Evolutionary conservation across 768 basidiomycete species (phyloP).

Genomic region (Guyanaporus albipodus): DNA sequence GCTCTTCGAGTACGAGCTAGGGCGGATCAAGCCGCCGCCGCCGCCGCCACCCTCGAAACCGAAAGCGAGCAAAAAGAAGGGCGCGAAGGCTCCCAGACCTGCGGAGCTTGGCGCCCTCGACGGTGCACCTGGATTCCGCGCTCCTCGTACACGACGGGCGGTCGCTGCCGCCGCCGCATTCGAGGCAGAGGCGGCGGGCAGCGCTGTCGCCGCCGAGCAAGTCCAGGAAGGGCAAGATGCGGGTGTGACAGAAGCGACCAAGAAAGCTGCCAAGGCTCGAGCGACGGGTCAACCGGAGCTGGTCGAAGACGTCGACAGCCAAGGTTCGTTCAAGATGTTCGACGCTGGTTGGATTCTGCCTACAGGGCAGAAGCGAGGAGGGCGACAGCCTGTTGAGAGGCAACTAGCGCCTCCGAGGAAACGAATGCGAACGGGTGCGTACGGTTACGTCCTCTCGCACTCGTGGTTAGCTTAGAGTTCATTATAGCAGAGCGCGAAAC

Average conservation of each 20-base stretch:
- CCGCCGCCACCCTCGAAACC: conserved; percentile 48
- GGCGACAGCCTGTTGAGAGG: conserved; percentile 46
- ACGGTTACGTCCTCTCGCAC: background rate
- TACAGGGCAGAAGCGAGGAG: conserved; percentile 63
- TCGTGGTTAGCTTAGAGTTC: background rate
- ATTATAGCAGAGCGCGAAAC: conserved; percentile 30
- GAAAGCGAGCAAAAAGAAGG: conserved; percentile 42
- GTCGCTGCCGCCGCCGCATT: conserved; percentile 41
- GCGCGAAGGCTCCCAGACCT: conserved; percentile 17
- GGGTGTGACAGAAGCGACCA: conserved; percentile 11
- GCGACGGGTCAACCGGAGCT: conserved; percentile 35
- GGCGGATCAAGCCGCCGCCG: conserved; percentile 55
- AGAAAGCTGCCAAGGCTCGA: conserved; percentile 30
- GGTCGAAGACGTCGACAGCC: conserved; percentile 68
- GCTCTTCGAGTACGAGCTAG: conserved; percentile 66
- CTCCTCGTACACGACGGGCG: conserved; percentile 47
- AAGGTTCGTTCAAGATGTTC: conserved; percentile 75
- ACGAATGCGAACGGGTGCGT: conserved; percentile 44
- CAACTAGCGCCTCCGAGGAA: conserved; percentile 50
- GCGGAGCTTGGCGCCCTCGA: conserved; percentile 32
- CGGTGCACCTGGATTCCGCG: conserved; percentile 42
- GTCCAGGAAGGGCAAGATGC: conserved; percentile 1
- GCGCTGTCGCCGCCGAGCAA: conserved; percentile 14
- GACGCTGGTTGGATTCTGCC: conserved; percentile 88
- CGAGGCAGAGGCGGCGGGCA: conserved; percentile 36